Evolutionary conservation across 805 yeast species (phyloP).

Genomic region (Candida yuanshanica): DNA sequence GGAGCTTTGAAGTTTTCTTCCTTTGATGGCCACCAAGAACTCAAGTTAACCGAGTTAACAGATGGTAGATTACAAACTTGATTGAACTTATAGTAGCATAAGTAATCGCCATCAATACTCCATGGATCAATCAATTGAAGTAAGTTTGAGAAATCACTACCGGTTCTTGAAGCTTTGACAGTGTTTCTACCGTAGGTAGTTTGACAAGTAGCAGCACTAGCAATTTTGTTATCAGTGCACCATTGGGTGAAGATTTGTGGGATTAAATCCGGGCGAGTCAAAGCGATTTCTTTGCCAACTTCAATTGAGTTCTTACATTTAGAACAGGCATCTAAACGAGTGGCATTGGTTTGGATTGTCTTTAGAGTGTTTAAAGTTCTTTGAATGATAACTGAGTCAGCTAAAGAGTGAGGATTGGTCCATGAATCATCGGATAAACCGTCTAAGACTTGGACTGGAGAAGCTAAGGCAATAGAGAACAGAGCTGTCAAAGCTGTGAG

Average conservation of each 20-base stretch:
- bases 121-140: conserved; percentile 45
- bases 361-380: conserved; percentile 12
- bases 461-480: neutral
- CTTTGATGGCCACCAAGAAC: conserved; percentile 39
- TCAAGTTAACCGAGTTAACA: conserved; percentile 42
- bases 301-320: conserved; percentile 31
- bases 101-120: conserved; percentile 52
- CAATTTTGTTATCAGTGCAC: conserved; percentile 34
- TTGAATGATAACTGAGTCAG: conserved; percentile 8
- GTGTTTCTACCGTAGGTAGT: conserved; percentile 33
- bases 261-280: conserved; percentile 35
- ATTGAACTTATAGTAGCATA: conserved; percentile 47
- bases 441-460: conserved; percentile 6
- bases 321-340: conserved; percentile 23
- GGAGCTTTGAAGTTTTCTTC: conserved; percentile 36
- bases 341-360: conserved; percentile 14
- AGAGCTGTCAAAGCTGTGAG: neutral
- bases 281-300: conserved; percentile 33
- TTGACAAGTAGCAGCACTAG: conserved; percentile 24
- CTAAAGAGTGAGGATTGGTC: conserved; percentile 8
- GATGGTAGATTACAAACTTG: conserved; percentile 46
- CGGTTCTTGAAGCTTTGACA: conserved; percentile 30
- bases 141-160: conserved; percentile 46
- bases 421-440: neutral
- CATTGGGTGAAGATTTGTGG: conserved; percentile 36